Evolutionary conservation across 768 basidiomycete species (phyloP).

Genomic region (Boletus eberwhitei): DNA sequence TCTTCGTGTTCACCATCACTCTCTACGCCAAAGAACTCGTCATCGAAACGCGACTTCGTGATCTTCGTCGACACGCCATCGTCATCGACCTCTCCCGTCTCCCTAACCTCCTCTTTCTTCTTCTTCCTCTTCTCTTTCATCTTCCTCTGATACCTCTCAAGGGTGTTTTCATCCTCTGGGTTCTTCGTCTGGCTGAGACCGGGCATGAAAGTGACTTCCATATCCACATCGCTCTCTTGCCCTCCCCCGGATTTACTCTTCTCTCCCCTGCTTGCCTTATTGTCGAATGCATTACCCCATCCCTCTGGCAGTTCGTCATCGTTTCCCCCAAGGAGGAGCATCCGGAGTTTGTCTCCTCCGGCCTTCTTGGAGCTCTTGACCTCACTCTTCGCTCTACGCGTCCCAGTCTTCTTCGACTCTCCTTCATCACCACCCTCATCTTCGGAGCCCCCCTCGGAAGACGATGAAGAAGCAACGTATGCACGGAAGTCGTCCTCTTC

Average conservation of each 20-base stretch:
- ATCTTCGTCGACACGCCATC: slow-evolving; percentile 17
- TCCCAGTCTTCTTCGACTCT: slow-evolving; percentile 1
- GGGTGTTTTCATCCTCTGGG: slow-evolving; percentile 74
- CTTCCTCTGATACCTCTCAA: slow-evolving; percentile 88
- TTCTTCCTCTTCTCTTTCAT: slow-evolving; percentile 85
- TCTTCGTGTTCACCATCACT: slow-evolving; percentile 23
- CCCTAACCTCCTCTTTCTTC: slow-evolving; percentile 65
- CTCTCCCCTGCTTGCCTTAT: slow-evolving; percentile 6
- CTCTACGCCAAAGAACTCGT: slow-evolving; percentile 74
- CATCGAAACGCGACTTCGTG: slow-evolving; percentile 31
- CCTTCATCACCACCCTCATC: slow-evolving; percentile 9
- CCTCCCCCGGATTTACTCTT: slow-evolving; percentile 15
- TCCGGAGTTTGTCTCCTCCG: slow-evolving; percentile 70
- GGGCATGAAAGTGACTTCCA: slow-evolving; percentile 95
- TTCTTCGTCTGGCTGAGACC: slow-evolving; percentile 60
- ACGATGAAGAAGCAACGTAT: slow-evolving; percentile 69
- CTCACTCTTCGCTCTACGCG: slow-evolving; percentile 8
- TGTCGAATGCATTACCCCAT: slow-evolving; percentile 54
- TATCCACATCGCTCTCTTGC: slow-evolving; percentile 56
- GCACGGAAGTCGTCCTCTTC: slow-evolving; percentile 89
- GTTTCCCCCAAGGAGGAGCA: slow-evolving; percentile 64
- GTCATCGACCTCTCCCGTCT: slow-evolving; percentile 27
- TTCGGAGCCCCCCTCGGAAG: slow-evolving; percentile 54
- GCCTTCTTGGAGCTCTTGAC: slow-evolving; percentile 36
- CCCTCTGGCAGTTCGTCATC: slow-evolving; percentile 78